Conservation (phyloP, 176 grass and related monocot genomes). For the Musa troglodytarum region DNA sequence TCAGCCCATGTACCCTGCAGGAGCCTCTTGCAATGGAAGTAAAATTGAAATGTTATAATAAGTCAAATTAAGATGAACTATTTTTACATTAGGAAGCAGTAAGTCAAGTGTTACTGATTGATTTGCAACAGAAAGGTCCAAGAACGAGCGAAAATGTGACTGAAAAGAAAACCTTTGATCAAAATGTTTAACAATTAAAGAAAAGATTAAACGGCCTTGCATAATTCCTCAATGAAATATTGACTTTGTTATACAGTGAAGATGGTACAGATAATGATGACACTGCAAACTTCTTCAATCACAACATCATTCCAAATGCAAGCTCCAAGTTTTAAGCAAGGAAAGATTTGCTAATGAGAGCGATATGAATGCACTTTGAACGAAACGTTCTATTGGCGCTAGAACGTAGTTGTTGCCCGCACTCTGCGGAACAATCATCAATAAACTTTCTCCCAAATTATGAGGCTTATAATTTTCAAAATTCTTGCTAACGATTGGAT, state of each 20-base stretch:
- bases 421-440: background rate
- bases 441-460: background rate
- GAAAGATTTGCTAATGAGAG: background rate
- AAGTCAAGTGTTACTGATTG: no score
- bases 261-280: background rate
- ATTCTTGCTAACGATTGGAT: background rate
- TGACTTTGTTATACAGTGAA: background rate
- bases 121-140: no score
- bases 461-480: background rate
- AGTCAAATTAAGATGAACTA: no score
- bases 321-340: background rate
- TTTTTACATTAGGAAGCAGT: no score
- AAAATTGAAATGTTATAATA: background rate
- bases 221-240: no score
- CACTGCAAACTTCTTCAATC: background rate
- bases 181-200: no score
- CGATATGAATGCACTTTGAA: background rate
- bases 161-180: no score
- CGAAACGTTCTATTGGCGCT: background rate
- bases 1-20: background rate
- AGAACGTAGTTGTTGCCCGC: background rate
- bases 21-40: background rate
- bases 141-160: no score
- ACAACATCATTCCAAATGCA: background rate
- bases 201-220: no score